phyloP scores from a whole-genome alignment of 257 asterid genomes.

The Datura wrightii region DNA sequence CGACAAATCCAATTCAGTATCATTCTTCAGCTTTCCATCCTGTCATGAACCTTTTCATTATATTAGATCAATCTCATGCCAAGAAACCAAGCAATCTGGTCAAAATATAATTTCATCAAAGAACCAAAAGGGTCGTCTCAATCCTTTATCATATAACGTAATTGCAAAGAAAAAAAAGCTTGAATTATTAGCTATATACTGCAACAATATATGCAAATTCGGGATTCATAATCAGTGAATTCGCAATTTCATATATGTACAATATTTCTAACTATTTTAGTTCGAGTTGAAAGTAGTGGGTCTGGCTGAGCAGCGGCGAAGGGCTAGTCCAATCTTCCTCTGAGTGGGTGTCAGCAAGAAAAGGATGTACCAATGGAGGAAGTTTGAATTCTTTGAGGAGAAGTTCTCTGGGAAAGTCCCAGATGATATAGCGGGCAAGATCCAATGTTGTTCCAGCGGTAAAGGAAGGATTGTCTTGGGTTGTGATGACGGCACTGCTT shows the following conservation, averaged over 20 bases:
- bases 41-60: background rate
- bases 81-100: background rate
- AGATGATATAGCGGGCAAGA: constrained; percentile 64
- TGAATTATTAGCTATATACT: background rate
- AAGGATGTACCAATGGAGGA: constrained; percentile 92
- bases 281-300: background rate
- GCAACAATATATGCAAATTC: background rate
- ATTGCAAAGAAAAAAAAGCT: background rate
- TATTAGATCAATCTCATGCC: background rate
- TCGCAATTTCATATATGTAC: background rate
- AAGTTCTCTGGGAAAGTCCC: constrained; percentile 61
- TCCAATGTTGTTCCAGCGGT: constrained; percentile 84
- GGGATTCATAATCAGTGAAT: background rate
- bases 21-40: background rate
- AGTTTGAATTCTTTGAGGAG: constrained; percentile 95
- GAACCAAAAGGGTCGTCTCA: background rate
- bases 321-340: background rate
- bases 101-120: background rate
- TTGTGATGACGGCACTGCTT: constrained; percentile 72
- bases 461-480: constrained; percentile 83
- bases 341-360: background rate
- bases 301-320: background rate
- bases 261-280: background rate
- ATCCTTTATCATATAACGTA: background rate
- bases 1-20: constrained; percentile 9